phyloP scores from a whole-genome alignment of 176 grass and related monocot species.

The Oryza australiensis region DNA sequence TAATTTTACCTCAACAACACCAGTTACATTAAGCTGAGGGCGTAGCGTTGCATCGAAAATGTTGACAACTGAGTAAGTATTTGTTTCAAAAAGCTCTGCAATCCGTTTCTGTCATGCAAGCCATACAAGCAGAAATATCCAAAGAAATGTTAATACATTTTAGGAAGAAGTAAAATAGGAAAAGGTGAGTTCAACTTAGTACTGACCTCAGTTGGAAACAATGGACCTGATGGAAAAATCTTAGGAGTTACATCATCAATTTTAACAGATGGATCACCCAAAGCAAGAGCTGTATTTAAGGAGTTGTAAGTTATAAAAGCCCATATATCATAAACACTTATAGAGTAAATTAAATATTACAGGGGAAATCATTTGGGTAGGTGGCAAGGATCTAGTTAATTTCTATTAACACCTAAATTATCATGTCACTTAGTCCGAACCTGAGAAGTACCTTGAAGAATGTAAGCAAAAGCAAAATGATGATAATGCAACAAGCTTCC shows the following conservation, averaged over 20 bases:
- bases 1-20: constrained; percentile 83
- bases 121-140: constrained; percentile 20
- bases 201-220: constrained; percentile 83
- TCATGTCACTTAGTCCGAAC: constrained; percentile 60
- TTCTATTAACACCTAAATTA: constrained; percentile 22
- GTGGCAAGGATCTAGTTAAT: not conserved
- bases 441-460: constrained; percentile 88
- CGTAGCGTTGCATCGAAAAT: constrained; percentile 93
- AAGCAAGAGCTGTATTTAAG: constrained; percentile 61
- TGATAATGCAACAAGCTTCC: constrained; percentile 65
- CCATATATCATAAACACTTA: not conserved
- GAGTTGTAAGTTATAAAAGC: constrained; percentile 11
- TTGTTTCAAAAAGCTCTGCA: constrained; percentile 84
- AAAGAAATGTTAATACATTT: constrained; percentile 20
- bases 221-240: constrained; percentile 64
- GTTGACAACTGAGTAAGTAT: constrained; percentile 96
- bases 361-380: not conserved
- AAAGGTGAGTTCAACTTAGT: constrained; percentile 8
- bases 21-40: constrained; percentile 86
- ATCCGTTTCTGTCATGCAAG: constrained; percentile 59
- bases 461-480: constrained; percentile 68
- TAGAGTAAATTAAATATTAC: not conserved
- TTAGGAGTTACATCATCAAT: constrained; percentile 74
- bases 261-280: constrained; percentile 68
- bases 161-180: constrained; percentile 10